Evolutionary conservation across 176 grass and related monocot genomes (phyloP), one percentile per base, ranked within the genome.

Genomic region (Phragmites australis): DNA sequence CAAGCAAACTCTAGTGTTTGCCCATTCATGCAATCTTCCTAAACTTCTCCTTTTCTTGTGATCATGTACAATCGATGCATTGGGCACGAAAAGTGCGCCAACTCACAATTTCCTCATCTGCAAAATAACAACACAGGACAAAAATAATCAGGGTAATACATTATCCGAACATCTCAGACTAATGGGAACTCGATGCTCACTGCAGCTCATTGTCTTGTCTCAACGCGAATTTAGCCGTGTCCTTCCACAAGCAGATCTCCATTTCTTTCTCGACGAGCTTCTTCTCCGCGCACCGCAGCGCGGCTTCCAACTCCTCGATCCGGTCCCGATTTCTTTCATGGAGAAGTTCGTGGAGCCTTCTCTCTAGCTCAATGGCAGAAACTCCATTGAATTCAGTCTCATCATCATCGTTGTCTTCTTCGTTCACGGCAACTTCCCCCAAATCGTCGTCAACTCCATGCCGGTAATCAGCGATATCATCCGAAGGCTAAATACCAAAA

Each of bases 301-400:
- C 84, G 0, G 40, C 25, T 34, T 91, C 85, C 76, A 91, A 68
- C 70, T 87, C 84, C 26, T 80, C 81, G 2, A 91, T 91, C n/a
- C 81, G 46, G 1, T 87, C 81, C 65, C 75, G 81, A 60, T 87
- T 84, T 55, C 84, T n/a, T 52, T 79, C 75, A 2, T 91, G 89
- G 68, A 91, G 89, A 47, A 91, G 84, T 46, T 87, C 84, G 42
- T 87, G 84, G 25, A 91, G 85, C 70, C 89, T 49, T 40, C 89
- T 79, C 84, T 87, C 89, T 64, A 91, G 55, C 84, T 76, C 84
- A 0, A 91, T 0, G 0, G 84, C 76, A 41, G 63, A 76, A 0
- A 91, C 84, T 2, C 84, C 84, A 8, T 49, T 54, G 49, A 76
- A 84, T 2, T 53, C 63, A 0, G 68, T 16, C 1, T 61, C 46